These are phyloP conservation scores for Blastobotrys parvus DNA, from an alignment of 805 yeast species.

Conservation along the genomic window DNA sequence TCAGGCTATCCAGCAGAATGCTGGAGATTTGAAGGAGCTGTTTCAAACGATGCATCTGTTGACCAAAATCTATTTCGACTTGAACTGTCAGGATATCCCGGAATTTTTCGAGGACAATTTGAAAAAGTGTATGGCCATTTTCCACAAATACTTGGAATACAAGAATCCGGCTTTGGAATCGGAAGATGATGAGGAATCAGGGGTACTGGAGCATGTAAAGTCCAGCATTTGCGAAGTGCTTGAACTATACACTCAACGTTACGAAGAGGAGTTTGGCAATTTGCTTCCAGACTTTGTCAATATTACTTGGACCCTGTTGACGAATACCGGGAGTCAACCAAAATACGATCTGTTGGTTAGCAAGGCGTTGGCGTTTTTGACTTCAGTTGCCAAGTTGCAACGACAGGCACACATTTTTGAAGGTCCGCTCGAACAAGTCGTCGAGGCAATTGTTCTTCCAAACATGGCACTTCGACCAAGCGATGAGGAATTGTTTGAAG, in stretches of 20 bases:
- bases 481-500: conserved; percentile 91
- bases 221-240: conserved; percentile 79
- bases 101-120: conserved; percentile 94
- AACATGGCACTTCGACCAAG: conserved; percentile 77
- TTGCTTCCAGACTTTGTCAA: conserved; percentile 71
- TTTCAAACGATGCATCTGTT: conserved; percentile 66
- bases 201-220: conserved; percentile 61
- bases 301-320: conserved; percentile 70
- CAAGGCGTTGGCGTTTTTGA: conserved; percentile 69
- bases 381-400: conserved; percentile 68
- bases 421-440: conserved; percentile 60
- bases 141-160: conserved; percentile 72
- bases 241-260: conserved; percentile 79
- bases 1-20: conserved; percentile 43
- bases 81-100: conserved; percentile 96
- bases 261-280: conserved; percentile 84
- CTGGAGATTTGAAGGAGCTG: conserved; percentile 44
- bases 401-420: conserved; percentile 58
- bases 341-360: conserved; percentile 82
- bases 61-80: conserved; percentile 79
- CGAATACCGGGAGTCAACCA: conserved; percentile 54
- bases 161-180: conserved; percentile 46
- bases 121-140: conserved; percentile 62
- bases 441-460: conserved; percentile 80
- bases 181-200: conserved; percentile 59